A percentile compares a stretch with the other conserved stretches of the same genome.
Evolutionary conservation across 2,329 filamentous ascomycete species (phyloP).

Genomic region (Microsporum canis): DNA sequence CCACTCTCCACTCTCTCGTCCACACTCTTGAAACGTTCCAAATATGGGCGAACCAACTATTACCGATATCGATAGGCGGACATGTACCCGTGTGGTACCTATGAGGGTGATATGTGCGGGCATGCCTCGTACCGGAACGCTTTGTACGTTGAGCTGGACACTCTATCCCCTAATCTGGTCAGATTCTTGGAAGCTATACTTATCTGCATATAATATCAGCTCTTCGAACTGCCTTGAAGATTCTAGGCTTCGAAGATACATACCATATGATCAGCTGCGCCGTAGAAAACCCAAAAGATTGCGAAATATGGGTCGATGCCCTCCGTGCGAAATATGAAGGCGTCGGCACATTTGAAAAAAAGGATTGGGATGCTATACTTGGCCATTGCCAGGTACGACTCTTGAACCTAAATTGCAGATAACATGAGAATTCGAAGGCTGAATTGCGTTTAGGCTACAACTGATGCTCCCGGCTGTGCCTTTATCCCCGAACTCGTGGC

Average conservation of each 20-base stretch:
- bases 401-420: not conserved
- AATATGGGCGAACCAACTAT: not conserved
- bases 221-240: conserved; percentile 53
- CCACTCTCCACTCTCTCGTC: not conserved
- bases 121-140: conserved; percentile 8
- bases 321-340: conserved; percentile 52
- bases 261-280: conserved; percentile 61
- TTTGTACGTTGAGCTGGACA: conserved; percentile 2
- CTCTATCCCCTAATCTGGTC: not conserved
- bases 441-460: conserved; percentile 42
- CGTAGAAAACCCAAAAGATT: conserved; percentile 57
- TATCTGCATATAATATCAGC: conserved; percentile 31
- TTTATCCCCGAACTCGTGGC: conserved; percentile 60
- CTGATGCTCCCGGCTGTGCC: conserved; percentile 56
- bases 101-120: conserved; percentile 10
- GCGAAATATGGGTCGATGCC: conserved; percentile 59
- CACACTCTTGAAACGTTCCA: not conserved
- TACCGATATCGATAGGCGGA: conserved; percentile 7
- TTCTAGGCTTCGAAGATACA: conserved; percentile 55
- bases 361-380: conserved; percentile 59
- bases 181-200: not conserved
- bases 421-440: not conserved
- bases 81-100: conserved; percentile 6
- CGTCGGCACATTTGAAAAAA: conserved; percentile 50
- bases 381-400: conserved; percentile 44